These are phyloP conservation scores for Pseudotsuga menziesii DNA, from an alignment of 75 land plant species.

Conservation along the genomic window DNA sequence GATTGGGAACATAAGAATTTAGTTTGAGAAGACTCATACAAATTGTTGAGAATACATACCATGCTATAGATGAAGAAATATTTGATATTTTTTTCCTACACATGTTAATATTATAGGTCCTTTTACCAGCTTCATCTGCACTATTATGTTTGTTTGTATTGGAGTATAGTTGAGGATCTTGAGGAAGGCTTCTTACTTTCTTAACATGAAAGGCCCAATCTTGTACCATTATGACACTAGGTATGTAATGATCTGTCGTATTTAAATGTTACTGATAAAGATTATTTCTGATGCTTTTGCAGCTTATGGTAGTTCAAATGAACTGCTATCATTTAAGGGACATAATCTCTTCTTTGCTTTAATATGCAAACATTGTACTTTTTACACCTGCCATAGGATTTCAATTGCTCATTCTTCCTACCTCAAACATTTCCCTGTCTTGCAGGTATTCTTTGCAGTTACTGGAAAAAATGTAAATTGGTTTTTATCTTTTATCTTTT, in stretches of 20 bases:
- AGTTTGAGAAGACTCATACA: not conserved
- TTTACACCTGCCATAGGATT: not conserved
- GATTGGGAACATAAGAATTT: not conserved
- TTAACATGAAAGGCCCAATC: no score
- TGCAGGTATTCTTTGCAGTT: slow-evolving; percentile 2
- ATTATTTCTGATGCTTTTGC: slow-evolving; percentile 1
- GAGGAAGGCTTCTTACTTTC: no score
- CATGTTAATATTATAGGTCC: not conserved
- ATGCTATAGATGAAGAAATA: not conserved
- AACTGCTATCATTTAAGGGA: not conserved
- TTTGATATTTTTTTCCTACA: not conserved
- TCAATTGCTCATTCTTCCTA: not conserved
- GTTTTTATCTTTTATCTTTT: slow-evolving; percentile 5
- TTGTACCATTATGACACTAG: no score
- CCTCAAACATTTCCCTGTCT: not conserved
- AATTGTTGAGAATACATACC: not conserved
- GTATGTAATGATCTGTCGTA: not conserved
- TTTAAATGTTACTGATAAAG: not conserved
- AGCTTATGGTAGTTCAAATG: not conserved
- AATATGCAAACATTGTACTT: not conserved
- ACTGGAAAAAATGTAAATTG: not conserved
- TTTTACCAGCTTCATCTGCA: not conserved
- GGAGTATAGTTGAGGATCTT: no score
- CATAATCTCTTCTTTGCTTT: not conserved
- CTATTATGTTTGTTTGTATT: not conserved